phyloP scores from a whole-genome alignment of 1,284 basidiomycete genomes.

The Sporisorium reilianum region DNA sequence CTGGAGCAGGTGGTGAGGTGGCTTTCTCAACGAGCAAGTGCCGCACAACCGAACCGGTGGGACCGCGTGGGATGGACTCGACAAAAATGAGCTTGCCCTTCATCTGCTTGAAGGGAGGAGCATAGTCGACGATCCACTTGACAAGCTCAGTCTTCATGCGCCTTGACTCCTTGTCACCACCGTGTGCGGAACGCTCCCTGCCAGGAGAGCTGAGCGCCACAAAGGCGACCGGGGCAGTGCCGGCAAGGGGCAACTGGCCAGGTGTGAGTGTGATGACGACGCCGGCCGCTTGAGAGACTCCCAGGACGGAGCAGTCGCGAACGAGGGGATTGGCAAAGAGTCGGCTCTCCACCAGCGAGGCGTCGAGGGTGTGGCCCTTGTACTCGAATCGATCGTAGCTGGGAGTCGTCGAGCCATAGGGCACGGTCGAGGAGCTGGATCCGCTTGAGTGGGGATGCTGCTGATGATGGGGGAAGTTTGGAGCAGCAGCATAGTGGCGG shows the following conservation, averaged over 20 bases:
- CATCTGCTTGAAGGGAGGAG: slow-evolving; percentile 38
- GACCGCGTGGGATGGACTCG: slow-evolving; percentile 34
- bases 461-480: slow-evolving; percentile 2
- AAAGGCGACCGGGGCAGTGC: slow-evolving; percentile 25
- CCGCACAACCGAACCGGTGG: slow-evolving; percentile 15
- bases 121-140: slow-evolving; percentile 36
- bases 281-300: slow-evolving; percentile 26
- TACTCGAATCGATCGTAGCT: slow-evolving; percentile 34
- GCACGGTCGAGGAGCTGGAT: neutral
- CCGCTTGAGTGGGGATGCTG: neutral
- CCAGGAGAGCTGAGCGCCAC: slow-evolving; percentile 37
- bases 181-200: slow-evolving; percentile 33
- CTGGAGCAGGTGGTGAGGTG: slow-evolving; percentile 13
- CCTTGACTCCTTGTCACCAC: slow-evolving; percentile 48
- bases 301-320: slow-evolving; percentile 46
- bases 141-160: slow-evolving; percentile 45
- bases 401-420: slow-evolving; percentile 6
- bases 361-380: slow-evolving; percentile 16
- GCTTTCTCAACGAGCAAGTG: slow-evolving; percentile 40
- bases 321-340: slow-evolving; percentile 29
- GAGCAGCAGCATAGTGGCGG: slow-evolving; percentile 7
- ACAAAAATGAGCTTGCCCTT: slow-evolving; percentile 44
- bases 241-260: neutral
- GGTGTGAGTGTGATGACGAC: slow-evolving; percentile 13
- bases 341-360: slow-evolving; percentile 25